phyloP scores from a whole-genome alignment of 2,329 filamentous ascomycete species.

The Colletotrichum musae region DNA sequence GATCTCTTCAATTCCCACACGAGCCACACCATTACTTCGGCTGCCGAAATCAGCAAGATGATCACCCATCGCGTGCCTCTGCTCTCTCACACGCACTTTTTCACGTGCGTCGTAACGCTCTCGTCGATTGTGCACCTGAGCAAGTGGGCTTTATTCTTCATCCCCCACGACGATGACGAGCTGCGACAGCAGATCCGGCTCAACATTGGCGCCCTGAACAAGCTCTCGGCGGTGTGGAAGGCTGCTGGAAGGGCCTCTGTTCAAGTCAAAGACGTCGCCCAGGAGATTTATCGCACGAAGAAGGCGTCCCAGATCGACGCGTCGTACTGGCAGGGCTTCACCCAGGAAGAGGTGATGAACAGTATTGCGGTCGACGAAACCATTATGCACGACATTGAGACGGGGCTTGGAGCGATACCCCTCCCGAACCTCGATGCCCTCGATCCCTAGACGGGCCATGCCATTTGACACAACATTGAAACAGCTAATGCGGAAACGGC shows the following conservation, averaged over 20 bases:
- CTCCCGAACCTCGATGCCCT: slow-evolving; percentile 26
- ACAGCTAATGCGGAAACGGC: no score
- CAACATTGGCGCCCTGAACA: slow-evolving; percentile 82
- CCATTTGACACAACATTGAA: no score
- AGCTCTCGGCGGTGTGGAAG: slow-evolving; percentile 79
- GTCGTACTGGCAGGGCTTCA: slow-evolving; percentile 68
- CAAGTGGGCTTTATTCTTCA: slow-evolving; percentile 78
- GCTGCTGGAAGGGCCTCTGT: slow-evolving; percentile 78
- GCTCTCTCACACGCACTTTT: slow-evolving; percentile 84
- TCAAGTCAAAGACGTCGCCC: slow-evolving; percentile 84
- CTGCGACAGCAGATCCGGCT: slow-evolving; percentile 83
- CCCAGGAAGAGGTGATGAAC: slow-evolving; percentile 68
- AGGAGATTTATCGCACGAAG: slow-evolving; percentile 77
- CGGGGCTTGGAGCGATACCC: slow-evolving; percentile 26
- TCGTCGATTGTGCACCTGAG: slow-evolving; percentile 87
- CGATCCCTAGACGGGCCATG: not conserved
- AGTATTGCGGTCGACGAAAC: slow-evolving; percentile 70
- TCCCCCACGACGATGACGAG: slow-evolving; percentile 73
- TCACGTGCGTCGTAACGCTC: slow-evolving; percentile 84
- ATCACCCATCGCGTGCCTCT: slow-evolving; percentile 81
- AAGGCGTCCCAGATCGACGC: slow-evolving; percentile 68
- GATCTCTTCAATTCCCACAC: slow-evolving; percentile 77
- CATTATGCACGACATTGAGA: slow-evolving; percentile 72
- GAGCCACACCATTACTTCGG: slow-evolving; percentile 83
- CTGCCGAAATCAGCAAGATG: slow-evolving; percentile 82